phyloP scores from a whole-genome alignment of 2,329 filamentous ascomycete genomes.

The Verticillium dahliae region DNA sequence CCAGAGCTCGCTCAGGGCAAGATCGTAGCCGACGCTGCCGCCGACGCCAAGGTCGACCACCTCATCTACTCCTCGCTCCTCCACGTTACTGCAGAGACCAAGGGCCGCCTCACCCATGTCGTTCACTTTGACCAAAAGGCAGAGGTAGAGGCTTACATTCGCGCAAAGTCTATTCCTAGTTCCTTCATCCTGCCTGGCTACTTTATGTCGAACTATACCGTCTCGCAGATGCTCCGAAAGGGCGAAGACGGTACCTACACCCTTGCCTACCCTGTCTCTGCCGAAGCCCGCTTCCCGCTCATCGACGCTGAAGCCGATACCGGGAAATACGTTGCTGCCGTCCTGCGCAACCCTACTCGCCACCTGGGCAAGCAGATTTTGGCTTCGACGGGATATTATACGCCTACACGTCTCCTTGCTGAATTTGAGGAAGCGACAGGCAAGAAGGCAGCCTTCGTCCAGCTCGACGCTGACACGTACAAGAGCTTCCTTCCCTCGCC shows the following conservation, averaged over 20 bases:
- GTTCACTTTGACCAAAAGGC: constrained; percentile 42
- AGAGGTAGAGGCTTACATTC: constrained; percentile 38
- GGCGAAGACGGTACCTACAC: constrained; percentile 19
- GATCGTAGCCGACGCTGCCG: constrained; percentile 31
- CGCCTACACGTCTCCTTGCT: constrained; percentile 5
- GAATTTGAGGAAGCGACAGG: constrained; percentile 9
- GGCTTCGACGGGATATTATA: constrained; percentile 10
- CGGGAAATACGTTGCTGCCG: constrained; percentile 15
- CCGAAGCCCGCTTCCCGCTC: constrained; percentile 22
- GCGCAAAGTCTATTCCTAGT: constrained; percentile 32
- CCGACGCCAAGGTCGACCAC: constrained; percentile 21
- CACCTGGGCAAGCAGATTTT: constrained; percentile 9
- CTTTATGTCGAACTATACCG: constrained; percentile 44
- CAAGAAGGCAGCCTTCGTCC: constrained; percentile 2
- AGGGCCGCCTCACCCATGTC: constrained; percentile 17
- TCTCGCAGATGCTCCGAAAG: constrained; percentile 14
- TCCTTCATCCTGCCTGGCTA: constrained; percentile 41
- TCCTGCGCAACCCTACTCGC: neutral
- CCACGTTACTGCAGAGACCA: constrained; percentile 17
- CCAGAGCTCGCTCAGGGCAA: constrained; percentile 27
- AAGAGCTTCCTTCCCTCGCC: constrained; percentile 15
- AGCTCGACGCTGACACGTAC: constrained; percentile 13
- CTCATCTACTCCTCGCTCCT: constrained; percentile 24
- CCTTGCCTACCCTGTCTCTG: constrained; percentile 14
- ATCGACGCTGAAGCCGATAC: constrained; percentile 24